These are phyloP conservation scores for Tolypocladium tundrense DNA, from an alignment of 2,329 filamentous ascomycete genomes.

Conservation along the genomic window DNA sequence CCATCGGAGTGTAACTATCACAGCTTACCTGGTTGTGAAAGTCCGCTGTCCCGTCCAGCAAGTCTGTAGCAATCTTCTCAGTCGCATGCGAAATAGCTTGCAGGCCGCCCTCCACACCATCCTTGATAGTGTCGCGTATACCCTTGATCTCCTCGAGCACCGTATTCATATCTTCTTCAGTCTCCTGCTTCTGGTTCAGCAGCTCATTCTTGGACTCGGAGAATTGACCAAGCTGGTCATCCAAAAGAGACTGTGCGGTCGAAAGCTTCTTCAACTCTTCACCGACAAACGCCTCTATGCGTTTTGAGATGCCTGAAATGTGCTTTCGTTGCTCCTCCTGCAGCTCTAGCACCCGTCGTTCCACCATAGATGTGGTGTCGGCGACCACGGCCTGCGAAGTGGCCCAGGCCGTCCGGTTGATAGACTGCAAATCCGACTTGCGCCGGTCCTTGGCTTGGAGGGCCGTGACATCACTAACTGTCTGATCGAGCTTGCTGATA, in stretches of 20 bases:
- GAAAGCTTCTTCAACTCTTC: slow-evolving; percentile 61
- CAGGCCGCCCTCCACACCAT: slow-evolving; percentile 65
- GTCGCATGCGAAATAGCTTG: slow-evolving; percentile 75
- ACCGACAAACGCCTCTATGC: slow-evolving; percentile 68
- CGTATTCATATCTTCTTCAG: slow-evolving; percentile 65
- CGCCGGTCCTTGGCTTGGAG: slow-evolving; percentile 79
- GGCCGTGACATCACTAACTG: slow-evolving; percentile 69
- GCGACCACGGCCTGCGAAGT: slow-evolving; percentile 65
- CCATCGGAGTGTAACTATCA: too few species aligned
- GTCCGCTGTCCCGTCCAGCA: slow-evolving; percentile 69
- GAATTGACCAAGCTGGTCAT: slow-evolving; percentile 59
- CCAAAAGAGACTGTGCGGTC: slow-evolving; percentile 58
- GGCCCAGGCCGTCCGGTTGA: slow-evolving; percentile 72
- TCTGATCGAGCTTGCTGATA: slow-evolving; percentile 65
- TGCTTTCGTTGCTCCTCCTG: slow-evolving; percentile 57
- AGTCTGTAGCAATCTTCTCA: slow-evolving; percentile 80
- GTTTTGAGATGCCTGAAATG: slow-evolving; percentile 37
- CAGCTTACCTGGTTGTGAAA: slow-evolving; percentile 58
- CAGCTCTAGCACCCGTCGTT: slow-evolving; percentile 63
- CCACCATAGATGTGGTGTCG: slow-evolving; percentile 67
- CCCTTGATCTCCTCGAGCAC: slow-evolving; percentile 83
- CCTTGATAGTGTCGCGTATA: slow-evolving; percentile 77
- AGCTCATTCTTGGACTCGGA: slow-evolving; percentile 58
- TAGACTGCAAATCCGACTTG: slow-evolving; percentile 69
- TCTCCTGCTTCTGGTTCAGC: slow-evolving; percentile 50